These are phyloP conservation scores for Platanthera guangdongensis DNA, from an alignment of 106 monocot genomes.

Conservation along the genomic window DNA sequence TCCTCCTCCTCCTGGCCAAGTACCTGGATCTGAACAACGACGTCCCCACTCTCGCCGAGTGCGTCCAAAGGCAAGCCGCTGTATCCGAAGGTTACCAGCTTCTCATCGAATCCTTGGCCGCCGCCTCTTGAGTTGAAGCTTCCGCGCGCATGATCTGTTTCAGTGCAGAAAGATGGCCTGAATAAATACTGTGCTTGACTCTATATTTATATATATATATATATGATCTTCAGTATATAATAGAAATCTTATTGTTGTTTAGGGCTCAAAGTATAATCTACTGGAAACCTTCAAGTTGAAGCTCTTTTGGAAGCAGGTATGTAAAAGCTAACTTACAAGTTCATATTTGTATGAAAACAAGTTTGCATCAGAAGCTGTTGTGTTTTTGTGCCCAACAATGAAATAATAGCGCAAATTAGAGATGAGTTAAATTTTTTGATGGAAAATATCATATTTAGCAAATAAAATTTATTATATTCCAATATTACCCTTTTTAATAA, in stretches of 20 bases:
- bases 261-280: neutral
- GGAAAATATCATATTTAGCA: too few species aligned
- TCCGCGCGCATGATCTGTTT: neutral
- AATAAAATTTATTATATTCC: too few species aligned
- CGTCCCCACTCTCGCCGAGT: constrained; percentile 63
- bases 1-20: constrained; percentile 57
- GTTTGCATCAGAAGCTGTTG: too few species aligned
- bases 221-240: neutral
- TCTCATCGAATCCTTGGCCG: constrained; percentile 79
- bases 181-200: neutral
- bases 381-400: too few species aligned
- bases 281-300: neutral
- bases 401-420: too few species aligned
- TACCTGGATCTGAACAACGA: constrained; percentile 67
- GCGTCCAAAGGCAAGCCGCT: constrained; percentile 38
- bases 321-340: neutral
- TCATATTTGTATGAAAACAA: neutral
- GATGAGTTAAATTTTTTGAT: too few species aligned
- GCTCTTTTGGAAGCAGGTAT: neutral
- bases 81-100: constrained; percentile 86
- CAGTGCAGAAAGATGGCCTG: neutral
- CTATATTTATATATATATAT: neutral
- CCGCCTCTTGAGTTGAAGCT: constrained; percentile 11
- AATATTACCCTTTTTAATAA: too few species aligned
- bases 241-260: neutral